Percentiles rank a stretch among this genome's conserved stretches.
These are phyloP conservation scores for Corrigiola litoralis DNA, from an alignment of 179 eudicot species.

Conservation along the genomic window DNA sequence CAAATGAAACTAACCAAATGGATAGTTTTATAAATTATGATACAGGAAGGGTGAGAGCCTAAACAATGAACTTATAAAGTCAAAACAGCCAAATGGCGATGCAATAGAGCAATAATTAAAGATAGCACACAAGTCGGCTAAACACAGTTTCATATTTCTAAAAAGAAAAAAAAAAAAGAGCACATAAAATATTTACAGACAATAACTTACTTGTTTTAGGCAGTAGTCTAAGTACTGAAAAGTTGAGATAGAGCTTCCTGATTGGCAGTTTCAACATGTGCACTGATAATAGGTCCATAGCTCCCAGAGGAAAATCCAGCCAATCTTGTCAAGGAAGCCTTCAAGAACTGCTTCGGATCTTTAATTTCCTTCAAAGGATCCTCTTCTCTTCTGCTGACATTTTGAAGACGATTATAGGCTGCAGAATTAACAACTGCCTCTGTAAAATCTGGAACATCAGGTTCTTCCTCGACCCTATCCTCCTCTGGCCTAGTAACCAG, in stretches of 20 bases:
- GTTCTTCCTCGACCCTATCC: constrained; percentile 77
- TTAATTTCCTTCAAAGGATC: constrained; percentile 78
- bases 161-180: background rate
- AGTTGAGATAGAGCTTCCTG: constrained; percentile 74
- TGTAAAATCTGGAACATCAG: constrained; percentile 81
- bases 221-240: constrained; percentile 24
- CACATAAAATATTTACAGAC: background rate
- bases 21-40: too few species aligned
- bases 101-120: background rate
- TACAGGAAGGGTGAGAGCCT: too few species aligned
- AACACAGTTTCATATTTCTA: background rate
- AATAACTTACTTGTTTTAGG: constrained; percentile 11
- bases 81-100: too few species aligned
- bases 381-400: constrained; percentile 82
- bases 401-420: constrained; percentile 66
- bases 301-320: constrained; percentile 55
- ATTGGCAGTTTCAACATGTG: constrained; percentile 69
- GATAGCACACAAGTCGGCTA: background rate
- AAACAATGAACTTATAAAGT: too few species aligned
- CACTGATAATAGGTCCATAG: constrained; percentile 51
- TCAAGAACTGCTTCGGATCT: constrained; percentile 79
- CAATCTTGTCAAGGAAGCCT: constrained; percentile 55
- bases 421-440: constrained; percentile 75
- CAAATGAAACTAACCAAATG: too few species aligned
- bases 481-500: constrained; percentile 84